These are phyloP conservation scores for Vitis rotundifolia DNA, from an alignment of 164 flowering plant species.

Conservation along the genomic window DNA sequence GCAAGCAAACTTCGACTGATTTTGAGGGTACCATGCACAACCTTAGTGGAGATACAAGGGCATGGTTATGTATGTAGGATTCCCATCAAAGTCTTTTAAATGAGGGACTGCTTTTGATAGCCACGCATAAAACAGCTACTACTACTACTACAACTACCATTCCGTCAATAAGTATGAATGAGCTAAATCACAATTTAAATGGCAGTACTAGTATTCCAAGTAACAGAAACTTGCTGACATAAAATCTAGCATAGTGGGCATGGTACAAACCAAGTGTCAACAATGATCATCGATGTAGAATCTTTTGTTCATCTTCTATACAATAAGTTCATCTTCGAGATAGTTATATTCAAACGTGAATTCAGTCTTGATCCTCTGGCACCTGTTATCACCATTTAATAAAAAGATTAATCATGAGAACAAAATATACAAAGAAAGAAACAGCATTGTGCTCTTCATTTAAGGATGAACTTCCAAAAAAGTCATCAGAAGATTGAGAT, in stretches of 20 bases:
- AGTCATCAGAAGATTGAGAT: no score
- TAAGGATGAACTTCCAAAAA: no score
- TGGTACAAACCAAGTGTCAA: slow-evolving; percentile 18
- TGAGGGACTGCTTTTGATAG: no score
- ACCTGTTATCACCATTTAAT: slow-evolving; percentile 47
- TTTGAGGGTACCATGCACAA: no score
- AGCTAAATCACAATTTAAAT: neutral
- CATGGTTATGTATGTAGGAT: no score
- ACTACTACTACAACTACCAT: no score
- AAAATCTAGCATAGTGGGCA: neutral
- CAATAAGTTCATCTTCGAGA: slow-evolving; percentile 89
- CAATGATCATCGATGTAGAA: neutral
- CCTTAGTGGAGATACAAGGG: no score
- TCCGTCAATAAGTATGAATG: no score
- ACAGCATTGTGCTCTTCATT: neutral
- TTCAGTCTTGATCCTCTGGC: slow-evolving; percentile 91
- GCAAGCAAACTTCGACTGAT: no score
- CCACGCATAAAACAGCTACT: no score
- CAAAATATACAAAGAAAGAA: neutral
- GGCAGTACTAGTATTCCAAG: neutral
- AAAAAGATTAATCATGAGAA: slow-evolving; percentile 3
- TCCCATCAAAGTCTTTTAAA: no score
- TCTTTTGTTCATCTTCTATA: slow-evolving; percentile 33
- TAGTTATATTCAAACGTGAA: slow-evolving; percentile 90
- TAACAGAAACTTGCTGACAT: neutral